Evolutionary conservation across 345 rosid species (phyloP).

Genomic region (Boechera retrofracta): DNA sequence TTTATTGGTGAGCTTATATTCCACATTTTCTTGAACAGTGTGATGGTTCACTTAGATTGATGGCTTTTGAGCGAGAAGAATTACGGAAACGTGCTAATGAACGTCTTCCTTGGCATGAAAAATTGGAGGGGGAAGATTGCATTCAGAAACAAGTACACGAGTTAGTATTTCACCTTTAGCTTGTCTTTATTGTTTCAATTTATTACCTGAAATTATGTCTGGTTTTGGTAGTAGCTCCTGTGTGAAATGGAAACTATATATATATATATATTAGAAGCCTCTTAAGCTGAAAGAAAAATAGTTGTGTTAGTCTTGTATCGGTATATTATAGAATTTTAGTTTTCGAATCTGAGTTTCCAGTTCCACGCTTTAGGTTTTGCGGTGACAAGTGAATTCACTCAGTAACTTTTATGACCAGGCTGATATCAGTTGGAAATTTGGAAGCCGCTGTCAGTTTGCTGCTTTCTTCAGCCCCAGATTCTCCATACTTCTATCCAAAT

Average conservation of each 20-base stretch:
- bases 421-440: constrained; percentile 87
- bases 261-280: constrained; percentile 5
- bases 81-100: constrained; percentile 87
- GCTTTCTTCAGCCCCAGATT: constrained; percentile 91
- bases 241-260: constrained; percentile 24
- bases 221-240: constrained; percentile 1
- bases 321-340: background rate
- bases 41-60: constrained; percentile 68
- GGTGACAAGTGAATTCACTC: constrained; percentile 37
- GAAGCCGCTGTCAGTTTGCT: constrained; percentile 96
- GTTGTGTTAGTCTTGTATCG: constrained; percentile 2
- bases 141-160: constrained; percentile 94
- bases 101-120: constrained; percentile 96
- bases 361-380: constrained; percentile 20
- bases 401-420: constrained; percentile 57
- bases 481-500: constrained; percentile 87
- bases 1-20: constrained; percentile 23
- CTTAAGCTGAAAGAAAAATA: constrained; percentile 17
- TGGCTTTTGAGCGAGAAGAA: constrained; percentile 91
- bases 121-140: constrained; percentile 92
- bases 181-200: constrained; percentile 18
- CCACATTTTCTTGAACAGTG: constrained; percentile 52
- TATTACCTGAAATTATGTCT: constrained; percentile 22
- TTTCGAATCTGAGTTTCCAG: constrained; percentile 5
- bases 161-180: constrained; percentile 55